Evolutionary conservation across 2,329 filamentous ascomycete genomes (phyloP).

Genomic region (Plenodomus biglobosus): DNA sequence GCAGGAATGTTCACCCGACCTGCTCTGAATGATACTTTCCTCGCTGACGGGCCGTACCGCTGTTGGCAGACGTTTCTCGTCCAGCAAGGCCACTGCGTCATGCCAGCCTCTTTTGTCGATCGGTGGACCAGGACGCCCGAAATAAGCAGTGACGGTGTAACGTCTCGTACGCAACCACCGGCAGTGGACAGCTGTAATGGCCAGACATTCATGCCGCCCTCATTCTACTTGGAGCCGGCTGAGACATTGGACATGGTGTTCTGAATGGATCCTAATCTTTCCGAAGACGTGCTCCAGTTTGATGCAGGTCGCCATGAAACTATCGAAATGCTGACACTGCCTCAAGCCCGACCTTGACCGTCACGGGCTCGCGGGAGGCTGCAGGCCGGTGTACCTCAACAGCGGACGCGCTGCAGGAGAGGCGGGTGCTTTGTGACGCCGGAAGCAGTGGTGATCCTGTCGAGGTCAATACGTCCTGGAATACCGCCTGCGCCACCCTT

Average conservation of each 20-base stretch:
- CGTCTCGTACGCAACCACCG: slow-evolving; percentile 22
- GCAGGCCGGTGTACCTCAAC: slow-evolving; percentile 36
- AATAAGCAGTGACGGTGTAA: slow-evolving; percentile 34
- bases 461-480: slow-evolving; percentile 29
- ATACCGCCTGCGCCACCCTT: slow-evolving; percentile 40
- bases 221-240: slow-evolving; percentile 27
- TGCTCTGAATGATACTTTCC: slow-evolving; percentile 6
- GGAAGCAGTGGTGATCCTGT: slow-evolving; percentile 26
- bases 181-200: slow-evolving; percentile 16
- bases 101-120: slow-evolving; percentile 23
- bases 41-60: slow-evolving; percentile 31
- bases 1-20: neutral
- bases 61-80: slow-evolving; percentile 30
- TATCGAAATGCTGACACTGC: slow-evolving; percentile 25
- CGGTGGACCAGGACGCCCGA: slow-evolving; percentile 27
- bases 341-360: slow-evolving; percentile 32
- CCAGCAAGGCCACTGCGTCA: slow-evolving; percentile 27
- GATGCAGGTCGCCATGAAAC: slow-evolving; percentile 41
- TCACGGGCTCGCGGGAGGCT: slow-evolving; percentile 43
- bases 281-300: slow-evolving; percentile 33
- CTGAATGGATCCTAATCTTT: slow-evolving; percentile 28
- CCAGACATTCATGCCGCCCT: slow-evolving; percentile 19
- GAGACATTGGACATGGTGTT: slow-evolving; percentile 33
- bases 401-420: slow-evolving; percentile 35
- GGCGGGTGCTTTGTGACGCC: slow-evolving; percentile 36